phyloP scores from a whole-genome alignment of 352 stramenopile species.

The Pythium apleroticum region DNA sequence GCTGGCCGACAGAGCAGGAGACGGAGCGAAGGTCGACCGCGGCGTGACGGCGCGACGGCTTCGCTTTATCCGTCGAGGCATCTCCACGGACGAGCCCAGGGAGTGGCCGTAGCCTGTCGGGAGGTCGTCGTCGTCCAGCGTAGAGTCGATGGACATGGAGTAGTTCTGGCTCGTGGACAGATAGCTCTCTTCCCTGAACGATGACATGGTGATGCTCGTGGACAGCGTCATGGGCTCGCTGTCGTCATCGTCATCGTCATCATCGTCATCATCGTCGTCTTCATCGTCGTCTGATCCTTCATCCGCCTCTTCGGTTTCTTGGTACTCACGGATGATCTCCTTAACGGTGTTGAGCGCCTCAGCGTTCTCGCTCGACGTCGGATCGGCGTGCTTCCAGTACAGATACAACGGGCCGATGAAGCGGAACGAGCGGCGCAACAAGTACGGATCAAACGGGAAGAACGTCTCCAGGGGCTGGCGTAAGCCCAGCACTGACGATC shows the following conservation, averaged over 20 bases:
- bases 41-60: conserved; percentile 6
- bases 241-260: conserved; percentile 29
- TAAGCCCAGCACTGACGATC: conserved; percentile 39
- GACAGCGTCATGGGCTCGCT: conserved; percentile 65
- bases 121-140: conserved; percentile 43
- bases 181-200: conserved; percentile 50
- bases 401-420: conserved; percentile 94
- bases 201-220: conserved; percentile 47
- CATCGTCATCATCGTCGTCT: conserved; percentile 36
- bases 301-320: conserved; percentile 50
- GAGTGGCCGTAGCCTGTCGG: conserved; percentile 10
- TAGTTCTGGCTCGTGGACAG: conserved; percentile 41
- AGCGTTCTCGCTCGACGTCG: conserved; percentile 68
- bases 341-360: conserved; percentile 64
- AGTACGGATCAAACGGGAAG: conserved; percentile 98
- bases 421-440: conserved; percentile 91
- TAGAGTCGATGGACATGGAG: conserved; percentile 60
- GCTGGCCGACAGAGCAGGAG: conserved; percentile 62
- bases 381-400: conserved; percentile 92
- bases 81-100: neutral
- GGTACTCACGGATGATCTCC: conserved; percentile 55
- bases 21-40: conserved; percentile 49
- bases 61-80: conserved; percentile 21
- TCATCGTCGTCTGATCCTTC: conserved; percentile 34
- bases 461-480: conserved; percentile 86